phyloP scores from a whole-genome alignment of 305 asterid species.

The Fraxinus baroniana region DNA sequence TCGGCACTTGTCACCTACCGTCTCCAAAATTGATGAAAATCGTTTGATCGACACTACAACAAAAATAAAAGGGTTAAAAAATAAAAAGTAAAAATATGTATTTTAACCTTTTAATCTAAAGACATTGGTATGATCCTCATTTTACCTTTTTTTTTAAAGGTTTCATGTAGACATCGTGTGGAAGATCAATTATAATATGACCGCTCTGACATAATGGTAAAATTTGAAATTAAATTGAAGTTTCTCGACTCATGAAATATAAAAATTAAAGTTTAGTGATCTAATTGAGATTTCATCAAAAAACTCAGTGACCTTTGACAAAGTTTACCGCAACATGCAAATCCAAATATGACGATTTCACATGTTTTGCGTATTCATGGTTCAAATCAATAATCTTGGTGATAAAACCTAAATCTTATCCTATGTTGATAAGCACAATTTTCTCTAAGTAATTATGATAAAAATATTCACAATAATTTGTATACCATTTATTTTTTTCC shows the following conservation, averaged over 20 bases:
- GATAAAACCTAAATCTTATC: neutral
- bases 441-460: neutral
- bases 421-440: neutral
- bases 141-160: neutral
- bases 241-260: too few relatives aligned
- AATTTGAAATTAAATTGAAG: neutral
- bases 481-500: neutral
- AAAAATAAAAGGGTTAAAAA: neutral
- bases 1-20: neutral
- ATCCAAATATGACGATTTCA: neutral
- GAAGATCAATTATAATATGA: neutral
- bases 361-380: neutral
- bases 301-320: neutral
- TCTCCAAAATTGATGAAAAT: neutral
- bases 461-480: neutral
- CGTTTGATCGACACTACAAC: neutral
- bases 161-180: neutral
- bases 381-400: constrained; percentile 13
- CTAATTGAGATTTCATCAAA: neutral
- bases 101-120: too few relatives aligned
- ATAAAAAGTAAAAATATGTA: too few relatives aligned
- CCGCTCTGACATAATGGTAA: neutral
- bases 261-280: too few relatives aligned
- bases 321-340: neutral
- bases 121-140: neutral